These are phyloP conservation scores for Lipomyces anomalus DNA, from an alignment of 805 yeast species.

Conservation along the genomic window DNA sequence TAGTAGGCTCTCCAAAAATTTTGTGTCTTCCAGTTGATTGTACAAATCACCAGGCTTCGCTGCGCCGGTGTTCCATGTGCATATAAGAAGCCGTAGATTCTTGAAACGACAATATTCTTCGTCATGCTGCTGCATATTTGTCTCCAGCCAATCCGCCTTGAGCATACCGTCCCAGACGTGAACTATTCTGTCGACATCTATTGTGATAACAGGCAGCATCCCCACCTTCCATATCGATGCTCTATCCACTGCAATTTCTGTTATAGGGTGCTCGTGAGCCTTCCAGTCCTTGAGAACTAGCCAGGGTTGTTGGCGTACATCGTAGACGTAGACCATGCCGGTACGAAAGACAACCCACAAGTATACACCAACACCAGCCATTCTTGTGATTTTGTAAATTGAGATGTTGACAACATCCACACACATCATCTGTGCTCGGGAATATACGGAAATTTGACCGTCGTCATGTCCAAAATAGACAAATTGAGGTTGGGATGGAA, in stretches of 20 bases:
- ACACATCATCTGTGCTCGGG: conserved; percentile 26
- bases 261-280: conserved; percentile 32
- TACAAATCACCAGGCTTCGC: conserved; percentile 32
- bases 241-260: conserved; percentile 21
- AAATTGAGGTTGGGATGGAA: conserved; percentile 25
- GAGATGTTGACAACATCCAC: conserved; percentile 32
- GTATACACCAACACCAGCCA: conserved; percentile 29
- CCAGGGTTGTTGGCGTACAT: conserved; percentile 31
- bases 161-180: conserved; percentile 35
- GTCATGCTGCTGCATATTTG: conserved; percentile 28
- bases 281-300: conserved; percentile 35
- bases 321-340: conserved; percentile 35
- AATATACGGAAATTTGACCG: conserved; percentile 34
- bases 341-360: conserved; percentile 38
- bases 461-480: conserved; percentile 39
- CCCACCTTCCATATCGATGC: conserved; percentile 19
- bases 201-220: conserved; percentile 27
- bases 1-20: conserved; percentile 23
- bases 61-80: conserved; percentile 42
- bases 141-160: conserved; percentile 32
- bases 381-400: conserved; percentile 26
- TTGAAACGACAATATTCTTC: conserved; percentile 29
- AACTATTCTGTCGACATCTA: conserved; percentile 26
- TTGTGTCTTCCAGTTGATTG: conserved; percentile 15
- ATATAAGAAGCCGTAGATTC: conserved; percentile 29